Percentiles rank a stretch among this genome's conserved stretches.
These are phyloP conservation scores for Ambrosiella cleistominuta DNA, from an alignment of 2,329 filamentous ascomycete species.

Conservation along the genomic window DNA sequence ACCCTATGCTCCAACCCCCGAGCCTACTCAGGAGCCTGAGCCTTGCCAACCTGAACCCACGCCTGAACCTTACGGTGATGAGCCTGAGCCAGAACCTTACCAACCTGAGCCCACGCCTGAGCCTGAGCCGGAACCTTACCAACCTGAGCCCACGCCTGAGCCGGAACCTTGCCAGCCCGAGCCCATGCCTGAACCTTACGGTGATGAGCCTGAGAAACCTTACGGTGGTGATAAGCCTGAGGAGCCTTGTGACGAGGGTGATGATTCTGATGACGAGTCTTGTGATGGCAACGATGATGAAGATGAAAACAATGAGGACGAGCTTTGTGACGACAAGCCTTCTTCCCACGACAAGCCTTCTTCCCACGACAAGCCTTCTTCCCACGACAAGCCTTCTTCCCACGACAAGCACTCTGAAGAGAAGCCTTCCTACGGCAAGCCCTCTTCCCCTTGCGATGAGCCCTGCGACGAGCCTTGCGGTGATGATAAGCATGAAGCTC, in stretches of 20 bases:
- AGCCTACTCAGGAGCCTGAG: conserved; percentile 3
- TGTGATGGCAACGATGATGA: no score
- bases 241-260: conserved; percentile 1
- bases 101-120: conserved; percentile 1
- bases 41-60: conserved; percentile 6
- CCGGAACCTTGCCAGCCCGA: background rate
- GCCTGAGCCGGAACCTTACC: conserved; percentile 6
- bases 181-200: background rate
- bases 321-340: no score
- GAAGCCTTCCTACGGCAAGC: background rate
- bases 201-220: conserved; percentile 7
- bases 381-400: no score
- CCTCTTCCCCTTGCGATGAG: conserved; percentile 5
- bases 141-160: conserved; percentile 3
- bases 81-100: background rate
- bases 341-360: no score
- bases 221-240: background rate
- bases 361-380: no score
- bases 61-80: conserved; percentile 5
- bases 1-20: conserved; percentile 7
- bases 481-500: background rate
- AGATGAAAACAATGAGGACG: no score
- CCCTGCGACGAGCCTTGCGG: conserved; percentile 5
- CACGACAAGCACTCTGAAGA: no score
- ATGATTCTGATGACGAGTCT: background rate